These are phyloP conservation scores for Carex scoparia DNA, from an alignment of 176 grass and related monocot species.

Conservation along the genomic window DNA sequence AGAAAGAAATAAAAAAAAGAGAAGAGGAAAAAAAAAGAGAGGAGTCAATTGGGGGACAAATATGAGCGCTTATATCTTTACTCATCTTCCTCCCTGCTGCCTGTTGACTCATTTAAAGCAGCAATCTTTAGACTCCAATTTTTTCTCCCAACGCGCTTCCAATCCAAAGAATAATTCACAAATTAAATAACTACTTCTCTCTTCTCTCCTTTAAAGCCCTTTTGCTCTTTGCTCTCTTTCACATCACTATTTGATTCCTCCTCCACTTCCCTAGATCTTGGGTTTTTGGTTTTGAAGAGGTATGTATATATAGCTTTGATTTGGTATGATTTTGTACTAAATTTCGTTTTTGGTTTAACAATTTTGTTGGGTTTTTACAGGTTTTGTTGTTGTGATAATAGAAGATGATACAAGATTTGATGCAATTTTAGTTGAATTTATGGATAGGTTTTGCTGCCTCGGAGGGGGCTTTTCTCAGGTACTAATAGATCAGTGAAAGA, in stretches of 20 bases:
- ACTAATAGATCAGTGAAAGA: neutral
- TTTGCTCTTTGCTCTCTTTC: too few species aligned
- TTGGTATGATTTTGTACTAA: neutral
- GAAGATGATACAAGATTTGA: neutral
- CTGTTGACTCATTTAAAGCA: constrained; percentile 7
- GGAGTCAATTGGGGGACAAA: neutral
- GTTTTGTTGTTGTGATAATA: neutral
- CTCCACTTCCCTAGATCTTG: neutral
- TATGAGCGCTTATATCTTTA: neutral
- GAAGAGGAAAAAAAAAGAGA: neutral
- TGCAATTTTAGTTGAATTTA: neutral
- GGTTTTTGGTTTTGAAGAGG: neutral
- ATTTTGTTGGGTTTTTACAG: neutral
- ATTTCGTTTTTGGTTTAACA: neutral
- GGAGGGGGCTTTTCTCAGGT: constrained; percentile 5
- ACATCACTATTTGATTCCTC: too few species aligned
- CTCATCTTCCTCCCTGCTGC: neutral
- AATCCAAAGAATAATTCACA: neutral
- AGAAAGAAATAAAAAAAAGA: too few species aligned
- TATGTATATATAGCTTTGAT: neutral
- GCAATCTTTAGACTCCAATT: neutral
- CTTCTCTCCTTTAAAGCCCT: neutral
- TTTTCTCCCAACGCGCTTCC: neutral
- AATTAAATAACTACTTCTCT: neutral
- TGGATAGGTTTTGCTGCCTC: constrained; percentile 7